Conservation (phyloP, 495 filamentous ascomycete genomes). For the Patellaria atrata region DNA sequence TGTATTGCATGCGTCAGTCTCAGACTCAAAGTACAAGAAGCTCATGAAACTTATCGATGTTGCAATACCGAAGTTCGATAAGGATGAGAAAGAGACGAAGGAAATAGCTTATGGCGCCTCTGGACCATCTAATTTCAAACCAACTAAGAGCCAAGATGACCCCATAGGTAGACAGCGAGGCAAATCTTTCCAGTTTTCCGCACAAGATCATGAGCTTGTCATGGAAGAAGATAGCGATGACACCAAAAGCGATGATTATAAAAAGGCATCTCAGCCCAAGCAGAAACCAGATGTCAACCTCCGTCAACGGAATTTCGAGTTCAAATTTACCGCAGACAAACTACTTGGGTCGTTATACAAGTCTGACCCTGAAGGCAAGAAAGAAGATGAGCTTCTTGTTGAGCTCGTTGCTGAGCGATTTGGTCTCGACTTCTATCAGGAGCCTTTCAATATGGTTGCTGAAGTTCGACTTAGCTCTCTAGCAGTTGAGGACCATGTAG, state of each 20-base stretch:
- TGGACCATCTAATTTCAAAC: conserved; percentile 16
- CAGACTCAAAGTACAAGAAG: conserved; percentile 89
- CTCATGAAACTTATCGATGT: conserved; percentile 94
- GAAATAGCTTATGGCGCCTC: conserved; percentile 13
- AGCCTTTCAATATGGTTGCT: conserved; percentile 81
- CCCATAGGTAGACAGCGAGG: conserved; percentile 34
- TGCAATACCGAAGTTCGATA: conserved; percentile 68
- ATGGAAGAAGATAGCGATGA: conserved; percentile 60
- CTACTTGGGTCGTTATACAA: conserved; percentile 83
- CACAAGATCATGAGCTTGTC: conserved; percentile 59
- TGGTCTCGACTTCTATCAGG: conserved; percentile 68
- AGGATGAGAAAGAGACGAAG: conserved; percentile 33
- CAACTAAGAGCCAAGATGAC: conserved; percentile 17
- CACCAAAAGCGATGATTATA: conserved; percentile 41
- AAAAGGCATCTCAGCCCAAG: conserved; percentile 46
- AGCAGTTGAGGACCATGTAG: conserved; percentile 88
- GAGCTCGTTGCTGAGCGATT: conserved; percentile 88
- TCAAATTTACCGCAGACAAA: conserved; percentile 88
- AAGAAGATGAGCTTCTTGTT: conserved; percentile 68
- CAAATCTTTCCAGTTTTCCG: conserved; percentile 49
- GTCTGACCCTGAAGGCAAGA: conserved; percentile 64
- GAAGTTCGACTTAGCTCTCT: conserved; percentile 76
- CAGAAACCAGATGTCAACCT: conserved; percentile 44
- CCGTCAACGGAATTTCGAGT: conserved; percentile 80
- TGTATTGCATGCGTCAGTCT: conserved; percentile 78